Percentiles rank a stretch among this genome's conserved stretches.
These are phyloP conservation scores for Macadamia integrifolia DNA, from an alignment of 164 flowering plant genomes.

Conservation along the genomic window DNA sequence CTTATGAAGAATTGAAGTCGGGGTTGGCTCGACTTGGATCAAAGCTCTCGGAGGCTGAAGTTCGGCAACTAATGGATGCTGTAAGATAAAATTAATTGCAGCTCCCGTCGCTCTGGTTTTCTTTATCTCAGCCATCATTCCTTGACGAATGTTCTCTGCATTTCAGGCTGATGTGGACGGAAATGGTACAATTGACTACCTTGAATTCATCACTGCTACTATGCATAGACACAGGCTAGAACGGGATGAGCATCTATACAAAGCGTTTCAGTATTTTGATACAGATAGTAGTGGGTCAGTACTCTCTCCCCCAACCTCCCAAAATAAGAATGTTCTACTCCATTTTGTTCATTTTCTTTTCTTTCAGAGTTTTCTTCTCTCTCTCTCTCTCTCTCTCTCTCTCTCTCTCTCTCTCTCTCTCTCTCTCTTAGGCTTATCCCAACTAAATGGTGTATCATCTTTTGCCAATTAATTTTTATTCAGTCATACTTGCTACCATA, in stretches of 20 bases:
- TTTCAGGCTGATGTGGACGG: slow-evolving; percentile 81
- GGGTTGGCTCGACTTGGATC: slow-evolving; percentile 83
- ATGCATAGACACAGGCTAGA: slow-evolving; percentile 73
- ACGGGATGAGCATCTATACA: slow-evolving; percentile 62
- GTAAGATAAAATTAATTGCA: slow-evolving; percentile 30
- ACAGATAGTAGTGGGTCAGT: slow-evolving; percentile 62
- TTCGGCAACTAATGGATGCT: slow-evolving; percentile 73
- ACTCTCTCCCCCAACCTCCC: background rate
- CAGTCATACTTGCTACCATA: too few species aligned
- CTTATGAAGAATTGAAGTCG: slow-evolving; percentile 77
- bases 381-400: too few species aligned
- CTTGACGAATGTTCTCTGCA: background rate
- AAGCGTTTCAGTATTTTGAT: slow-evolving; percentile 62
- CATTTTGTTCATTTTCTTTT: background rate
- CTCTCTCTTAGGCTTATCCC: too few species aligned
- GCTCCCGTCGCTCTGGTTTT: background rate
- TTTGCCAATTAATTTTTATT: too few species aligned
- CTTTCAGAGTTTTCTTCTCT: too few species aligned
- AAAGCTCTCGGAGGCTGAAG: slow-evolving; percentile 64
- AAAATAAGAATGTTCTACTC: background rate
- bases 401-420: background rate
- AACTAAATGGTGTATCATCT: too few species aligned
- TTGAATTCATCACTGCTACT: slow-evolving; percentile 75
- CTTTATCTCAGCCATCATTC: background rate
- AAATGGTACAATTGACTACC: slow-evolving; percentile 67